Evolutionary conservation across 768 basidiomycete species (phyloP), one percentile per base, ranked within the genome.

Genomic region (Gymnopilus junonius): DNA sequence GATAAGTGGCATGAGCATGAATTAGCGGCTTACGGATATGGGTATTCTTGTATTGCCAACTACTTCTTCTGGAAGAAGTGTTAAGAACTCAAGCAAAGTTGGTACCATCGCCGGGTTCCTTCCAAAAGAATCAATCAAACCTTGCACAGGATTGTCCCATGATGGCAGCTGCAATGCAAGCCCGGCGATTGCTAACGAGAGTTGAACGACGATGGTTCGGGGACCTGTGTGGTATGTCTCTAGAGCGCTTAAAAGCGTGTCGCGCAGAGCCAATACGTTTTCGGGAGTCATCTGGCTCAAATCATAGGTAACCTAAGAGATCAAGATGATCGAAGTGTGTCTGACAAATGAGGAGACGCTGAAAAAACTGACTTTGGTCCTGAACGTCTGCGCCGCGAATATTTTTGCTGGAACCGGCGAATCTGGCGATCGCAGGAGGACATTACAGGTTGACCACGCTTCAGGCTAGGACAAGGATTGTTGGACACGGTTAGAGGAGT

Each of bases 351-450:
- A n/a, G 32, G 37, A 60, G 48, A 37, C 43, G 39, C 46, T 48
- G 25, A 31, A 32, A 59, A 54, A 45, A 79, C 89, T 67, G 64
- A 94, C 97, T 85, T 99, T 99, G 53, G 92, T 83, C 73, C 96
- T 84, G 74, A 99, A 93, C 0, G 97, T 99, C 77, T 99, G 97
- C 0, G 97, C 95, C 8, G 95, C 96, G 71, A 99, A 98, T 56
- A 97, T 77, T 74, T 94, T 93, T 39, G 94, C 93, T 57, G 93
- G 85, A 32, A 81, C 74, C 2, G 94, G 92, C 3, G 87, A 87
- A 68, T 94, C 91, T 46, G 89, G 85, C 5, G 89, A 87, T 65
- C 90, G 87, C 67, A 99, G 87, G 69, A 99, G 87, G 76, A 91
- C 83, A 79, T 97, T 96, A 78, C 95, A 97, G 55, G 93, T 93